Evolutionary conservation across 176 grass and related monocot genomes (phyloP).

Genomic region (Phoenix dactylifera): DNA sequence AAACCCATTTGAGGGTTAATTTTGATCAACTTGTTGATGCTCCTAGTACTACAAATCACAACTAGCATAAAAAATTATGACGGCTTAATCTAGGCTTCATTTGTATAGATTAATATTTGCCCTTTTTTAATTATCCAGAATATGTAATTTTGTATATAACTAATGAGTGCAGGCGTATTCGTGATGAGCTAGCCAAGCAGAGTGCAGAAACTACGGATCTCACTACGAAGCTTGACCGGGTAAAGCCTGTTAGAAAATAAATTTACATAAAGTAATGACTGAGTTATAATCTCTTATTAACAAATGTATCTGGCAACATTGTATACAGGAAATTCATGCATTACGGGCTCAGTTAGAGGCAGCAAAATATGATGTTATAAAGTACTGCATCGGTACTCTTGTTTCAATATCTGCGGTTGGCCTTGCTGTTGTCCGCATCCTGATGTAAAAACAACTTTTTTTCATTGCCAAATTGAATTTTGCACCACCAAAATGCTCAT

Average conservation of each 20-base stretch:
- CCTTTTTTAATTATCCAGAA: too few species aligned
- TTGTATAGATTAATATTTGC: too few species aligned
- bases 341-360: conserved; percentile 71
- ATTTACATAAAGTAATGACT: background rate
- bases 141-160: too few species aligned
- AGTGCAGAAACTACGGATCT: conserved; percentile 64
- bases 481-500: too few species aligned
- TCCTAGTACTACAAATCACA: too few species aligned
- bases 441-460: conserved; percentile 14
- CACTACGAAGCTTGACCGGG: conserved; percentile 84
- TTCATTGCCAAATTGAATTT: background rate
- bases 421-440: conserved; percentile 21
- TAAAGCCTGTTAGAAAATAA: conserved; percentile 12
- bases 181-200: conserved; percentile 87
- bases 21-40: too few species aligned
- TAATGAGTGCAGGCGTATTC: conserved; percentile 51
- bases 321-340: conserved; percentile 70
- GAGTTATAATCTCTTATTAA: too few species aligned
- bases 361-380: conserved; percentile 97
- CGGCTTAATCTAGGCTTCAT: too few species aligned
- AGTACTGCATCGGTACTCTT: conserved; percentile 96
- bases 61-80: too few species aligned
- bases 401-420: conserved; percentile 33
- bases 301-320: too few species aligned
- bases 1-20: too few species aligned